Evolutionary conservation across 805 yeast genomes (phyloP).

Genomic region (Starmerella sirachaensis): DNA sequence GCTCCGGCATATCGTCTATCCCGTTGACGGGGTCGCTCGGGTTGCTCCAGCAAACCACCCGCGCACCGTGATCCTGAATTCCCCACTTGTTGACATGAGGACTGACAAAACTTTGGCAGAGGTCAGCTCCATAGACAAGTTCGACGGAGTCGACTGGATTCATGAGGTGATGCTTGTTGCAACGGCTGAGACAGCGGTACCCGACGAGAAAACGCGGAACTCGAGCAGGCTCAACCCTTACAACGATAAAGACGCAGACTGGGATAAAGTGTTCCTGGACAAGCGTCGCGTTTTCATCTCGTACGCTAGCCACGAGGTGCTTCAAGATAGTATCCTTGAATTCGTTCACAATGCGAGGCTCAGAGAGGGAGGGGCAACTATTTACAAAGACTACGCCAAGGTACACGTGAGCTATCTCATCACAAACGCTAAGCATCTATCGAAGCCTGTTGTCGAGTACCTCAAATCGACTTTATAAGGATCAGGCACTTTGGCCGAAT

Average conservation of each 20-base stretch:
- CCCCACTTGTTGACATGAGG: neutral
- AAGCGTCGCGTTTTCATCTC: neutral
- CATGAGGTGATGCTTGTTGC: neutral
- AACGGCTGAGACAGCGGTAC: neutral
- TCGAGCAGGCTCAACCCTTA: neutral
- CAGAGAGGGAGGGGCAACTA: neutral
- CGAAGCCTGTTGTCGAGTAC: neutral
- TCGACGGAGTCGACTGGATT: too few relatives aligned
- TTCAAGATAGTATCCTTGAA: neutral
- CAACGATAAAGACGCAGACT: neutral
- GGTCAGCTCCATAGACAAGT: too few relatives aligned
- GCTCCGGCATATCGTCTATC: constrained; percentile 1
- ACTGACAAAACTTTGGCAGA: neutral
- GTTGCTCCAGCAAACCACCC: neutral
- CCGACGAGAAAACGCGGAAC: too few relatives aligned
- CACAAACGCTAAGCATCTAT: neutral
- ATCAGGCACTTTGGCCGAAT: too few relatives aligned
- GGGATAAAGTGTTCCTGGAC: constrained; percentile 1
- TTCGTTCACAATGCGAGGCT: neutral
- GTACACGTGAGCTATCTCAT: neutral
- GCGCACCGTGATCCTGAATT: neutral
- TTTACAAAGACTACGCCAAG: neutral
- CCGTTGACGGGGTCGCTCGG: neutral
- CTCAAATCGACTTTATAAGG: too few relatives aligned
- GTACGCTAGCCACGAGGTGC: neutral